These are phyloP conservation scores for Dunaliella primolecta DNA, from an alignment of 139 green algal genomes.

Conservation along the genomic window DNA sequence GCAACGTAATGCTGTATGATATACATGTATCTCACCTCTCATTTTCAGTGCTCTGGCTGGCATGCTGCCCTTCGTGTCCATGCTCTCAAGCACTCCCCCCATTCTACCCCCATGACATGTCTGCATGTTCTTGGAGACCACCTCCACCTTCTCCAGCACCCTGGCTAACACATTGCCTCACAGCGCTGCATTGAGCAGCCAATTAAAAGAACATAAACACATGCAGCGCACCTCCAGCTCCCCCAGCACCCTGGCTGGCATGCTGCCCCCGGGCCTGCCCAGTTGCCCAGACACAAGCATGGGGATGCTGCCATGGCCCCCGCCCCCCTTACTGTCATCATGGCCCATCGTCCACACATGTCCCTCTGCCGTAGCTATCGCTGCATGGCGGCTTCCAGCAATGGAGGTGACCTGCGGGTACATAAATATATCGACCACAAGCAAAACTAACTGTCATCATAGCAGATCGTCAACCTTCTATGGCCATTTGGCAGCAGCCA, in stretches of 20 bases:
- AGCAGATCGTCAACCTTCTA: too few species aligned
- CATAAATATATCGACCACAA: not conserved
- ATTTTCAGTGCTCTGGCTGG: too few species aligned
- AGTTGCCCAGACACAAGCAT: conserved; percentile 57
- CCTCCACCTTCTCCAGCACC: too few species aligned
- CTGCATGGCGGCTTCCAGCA: conserved; percentile 39
- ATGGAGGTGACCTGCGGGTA: conserved; percentile 27
- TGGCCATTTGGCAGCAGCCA: not conserved
- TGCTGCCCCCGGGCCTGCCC: conserved; percentile 16
- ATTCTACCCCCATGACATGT: too few species aligned
- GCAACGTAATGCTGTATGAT: too few species aligned
- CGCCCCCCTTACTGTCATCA: conserved; percentile 58
- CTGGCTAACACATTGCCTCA: too few species aligned
- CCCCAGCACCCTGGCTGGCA: not conserved
- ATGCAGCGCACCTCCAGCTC: conserved; percentile 11
- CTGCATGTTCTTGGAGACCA: too few species aligned
- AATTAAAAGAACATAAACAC: too few species aligned
- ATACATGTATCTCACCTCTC: too few species aligned
- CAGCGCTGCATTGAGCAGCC: too few species aligned
- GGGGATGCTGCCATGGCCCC: conserved; percentile 52
- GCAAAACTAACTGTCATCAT: not conserved
- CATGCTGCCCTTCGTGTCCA: too few species aligned
- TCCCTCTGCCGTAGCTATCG: conserved; percentile 28
- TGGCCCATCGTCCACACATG: conserved; percentile 52
- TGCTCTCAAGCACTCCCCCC: too few species aligned